Percentiles rank a stretch among this genome's conserved stretches.
Conservation (phyloP, 129 eudicot genomes). For the Lactuca sativa region DNA sequence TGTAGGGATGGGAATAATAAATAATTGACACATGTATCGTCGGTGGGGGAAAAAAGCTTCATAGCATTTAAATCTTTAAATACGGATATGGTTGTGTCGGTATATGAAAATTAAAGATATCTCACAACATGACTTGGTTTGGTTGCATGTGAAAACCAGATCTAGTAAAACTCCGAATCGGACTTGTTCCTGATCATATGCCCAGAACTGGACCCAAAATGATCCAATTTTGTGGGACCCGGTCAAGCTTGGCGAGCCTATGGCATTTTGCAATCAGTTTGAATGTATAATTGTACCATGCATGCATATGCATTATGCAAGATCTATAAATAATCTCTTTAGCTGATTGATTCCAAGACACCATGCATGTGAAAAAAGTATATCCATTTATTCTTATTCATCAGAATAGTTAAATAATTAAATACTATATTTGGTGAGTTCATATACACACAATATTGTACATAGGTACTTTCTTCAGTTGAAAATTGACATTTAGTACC, state of each 20-base stretch:
- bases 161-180: conserved; percentile 18
- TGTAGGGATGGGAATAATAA: conserved; percentile 32
- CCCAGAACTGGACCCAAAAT: conserved; percentile 27
- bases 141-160: conserved; percentile 18
- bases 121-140: neutral
- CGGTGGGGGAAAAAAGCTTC: conserved; percentile 43
- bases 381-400: conserved; percentile 9
- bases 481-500: neutral
- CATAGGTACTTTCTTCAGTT: neutral
- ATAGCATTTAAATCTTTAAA: conserved; percentile 31
- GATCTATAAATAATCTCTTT: conserved; percentile 21
- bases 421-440: neutral
- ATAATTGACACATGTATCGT: conserved; percentile 35
- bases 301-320: too few species aligned
- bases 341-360: conserved; percentile 10
- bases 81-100: conserved; percentile 42
- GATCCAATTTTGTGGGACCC: conserved; percentile 28
- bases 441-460: neutral
- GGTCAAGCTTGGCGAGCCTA: conserved; percentile 13
- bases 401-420: neutral
- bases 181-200: neutral
- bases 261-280: conserved; percentile 34
- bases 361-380: neutral
- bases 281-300: conserved; percentile 29
- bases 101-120: neutral